Evolutionary conservation across 106 monocot genomes (phyloP), one percentile per base, ranked within the genome.

Genomic region (Alisma plantagoaquatica): DNA sequence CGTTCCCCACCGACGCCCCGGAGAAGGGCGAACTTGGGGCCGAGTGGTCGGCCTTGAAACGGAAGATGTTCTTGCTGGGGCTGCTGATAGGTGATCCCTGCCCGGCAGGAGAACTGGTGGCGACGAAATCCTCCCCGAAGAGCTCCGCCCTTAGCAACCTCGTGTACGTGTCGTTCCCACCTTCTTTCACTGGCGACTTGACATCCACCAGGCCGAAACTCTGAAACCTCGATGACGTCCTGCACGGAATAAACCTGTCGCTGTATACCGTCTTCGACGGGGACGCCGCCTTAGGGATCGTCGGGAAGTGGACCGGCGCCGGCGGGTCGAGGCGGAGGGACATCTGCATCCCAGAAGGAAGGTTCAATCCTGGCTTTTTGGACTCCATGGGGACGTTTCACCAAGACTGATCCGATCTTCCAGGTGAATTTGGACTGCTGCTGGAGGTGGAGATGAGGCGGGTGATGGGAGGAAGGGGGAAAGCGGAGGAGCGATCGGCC

Each of bases 161-260:
- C 24, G 73, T 33, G 60, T 98, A 98, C 2, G 68, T 65, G 29
- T 89, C 89, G 64, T 85, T 90, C 29, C 81, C 76, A 2, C 85
- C 85, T 24, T 89, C 89, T 59, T 85, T 82, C 23, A 23, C 67
- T 2, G 84, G 84, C 1, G 89, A 81, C 1, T 75, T 35, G 16
- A 65, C 73, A 2, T 90, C 96, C 22, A 69, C 57, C 2, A 98
- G 51, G 0, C 53, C 43, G 65, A 98, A 77, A 53, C 68, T 69
- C 23, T 98, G 78, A 25, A 98, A 82, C 65, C 96, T 55, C 16
- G 96, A 98, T 2, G 84, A 85, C 12, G 96, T 71, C 11, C 96
- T 41, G 72, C 96, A 98, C 2, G 96, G 96, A 49, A 98, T 89
- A 73, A 98, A 98, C 6, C 96, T 55, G 49, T 98, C 96, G 69